A percentile compares a stretch with the other conserved stretches of the same genome.
Conservation (phyloP, 306 rosid genomes). For the peach (Prunus persica) region Prunus_persica_NCBIv2 NC_034009.1:11564001-11564500, state of each 20-base stretch:
- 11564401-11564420: background rate
- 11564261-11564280: background rate
- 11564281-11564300: background rate
- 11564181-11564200: background rate
- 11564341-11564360: constrained; percentile 6
- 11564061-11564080: background rate
- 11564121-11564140: background rate
- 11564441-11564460: constrained; percentile 3
- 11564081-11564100: background rate
- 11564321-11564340: background rate
- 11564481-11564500: background rate
- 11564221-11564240: background rate
- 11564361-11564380: constrained; percentile 5
- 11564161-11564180: background rate
- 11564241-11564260: background rate
- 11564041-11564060: background rate
- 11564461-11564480: background rate
- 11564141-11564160: background rate
- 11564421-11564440: background rate
- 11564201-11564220: background rate
- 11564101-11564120: background rate
- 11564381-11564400: constrained; percentile 11
- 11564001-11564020: no score
- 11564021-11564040: background rate
- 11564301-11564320: background rate